Conservation (phyloP, 768 basidiomycete genomes). For the Auriscalpium vulgare region DNA sequence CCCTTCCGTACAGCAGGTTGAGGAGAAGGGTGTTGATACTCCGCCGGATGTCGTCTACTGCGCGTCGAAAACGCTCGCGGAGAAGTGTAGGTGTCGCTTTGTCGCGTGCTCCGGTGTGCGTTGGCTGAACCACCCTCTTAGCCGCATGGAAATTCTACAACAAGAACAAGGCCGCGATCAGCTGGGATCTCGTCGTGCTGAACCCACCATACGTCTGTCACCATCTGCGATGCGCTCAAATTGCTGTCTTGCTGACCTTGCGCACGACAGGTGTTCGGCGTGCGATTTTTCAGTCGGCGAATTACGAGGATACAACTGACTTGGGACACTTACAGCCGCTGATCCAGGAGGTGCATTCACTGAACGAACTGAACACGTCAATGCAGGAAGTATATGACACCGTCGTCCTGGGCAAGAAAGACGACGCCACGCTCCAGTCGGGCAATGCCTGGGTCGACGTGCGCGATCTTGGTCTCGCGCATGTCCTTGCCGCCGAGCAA, state of each 20-base stretch:
- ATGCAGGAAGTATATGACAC: slow-evolving; percentile 6
- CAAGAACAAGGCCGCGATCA: slow-evolving; percentile 17
- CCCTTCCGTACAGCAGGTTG: slow-evolving; percentile 31
- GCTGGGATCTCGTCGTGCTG: slow-evolving; percentile 27
- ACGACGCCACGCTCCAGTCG: background rate
- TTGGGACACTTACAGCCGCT: background rate
- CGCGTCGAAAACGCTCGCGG: slow-evolving; percentile 59
- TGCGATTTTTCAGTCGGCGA: too few species aligned
- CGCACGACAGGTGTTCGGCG: background rate
- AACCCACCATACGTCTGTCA: slow-evolving; percentile 25
- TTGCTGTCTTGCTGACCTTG: background rate
- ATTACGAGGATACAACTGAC: too few species aligned
- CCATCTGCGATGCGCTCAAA: too few species aligned
- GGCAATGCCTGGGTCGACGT: slow-evolving; percentile 22
- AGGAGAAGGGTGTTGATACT: slow-evolving; percentile 40
- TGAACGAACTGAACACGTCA: slow-evolving; percentile 27
- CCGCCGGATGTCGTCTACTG: slow-evolving; percentile 36
- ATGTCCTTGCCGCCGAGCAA: slow-evolving; percentile 16
- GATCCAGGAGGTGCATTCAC: slow-evolving; percentile 23
- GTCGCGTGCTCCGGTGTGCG: slow-evolving; percentile 3
- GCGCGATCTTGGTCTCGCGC: slow-evolving; percentile 22
- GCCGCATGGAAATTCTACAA: slow-evolving; percentile 28
- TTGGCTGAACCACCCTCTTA: slow-evolving; percentile 1
- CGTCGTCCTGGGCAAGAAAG: background rate
- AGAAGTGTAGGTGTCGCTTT: slow-evolving; percentile 28